Conservation (phyloP, 148 eudicot species). For the Gaultheria prostrata region DNA sequence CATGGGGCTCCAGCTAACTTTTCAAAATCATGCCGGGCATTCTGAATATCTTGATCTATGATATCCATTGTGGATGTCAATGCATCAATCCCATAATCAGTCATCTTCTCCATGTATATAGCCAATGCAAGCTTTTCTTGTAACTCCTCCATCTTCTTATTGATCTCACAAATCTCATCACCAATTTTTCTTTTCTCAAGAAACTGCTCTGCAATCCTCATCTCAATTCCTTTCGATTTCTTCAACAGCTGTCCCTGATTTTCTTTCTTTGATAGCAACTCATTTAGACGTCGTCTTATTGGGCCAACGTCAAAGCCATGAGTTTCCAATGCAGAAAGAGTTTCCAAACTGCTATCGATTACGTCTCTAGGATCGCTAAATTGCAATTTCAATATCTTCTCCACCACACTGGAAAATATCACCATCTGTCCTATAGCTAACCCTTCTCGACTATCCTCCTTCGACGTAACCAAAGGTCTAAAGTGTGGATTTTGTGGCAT, state of each 20-base stretch:
- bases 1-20: slow-evolving; percentile 7
- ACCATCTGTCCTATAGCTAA: slow-evolving; percentile 16
- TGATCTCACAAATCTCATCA: slow-evolving; percentile 12
- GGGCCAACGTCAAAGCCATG: slow-evolving; percentile 2
- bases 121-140: slow-evolving; percentile 1
- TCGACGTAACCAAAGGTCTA: not conserved
- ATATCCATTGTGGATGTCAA: not conserved
- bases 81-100: not conserved
- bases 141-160: not conserved
- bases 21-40: slow-evolving; percentile 3
- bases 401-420: slow-evolving; percentile 10
- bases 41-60: not conserved
- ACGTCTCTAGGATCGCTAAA: slow-evolving; percentile 2
- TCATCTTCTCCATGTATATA: not conserved
- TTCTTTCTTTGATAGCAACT: slow-evolving; percentile 18
- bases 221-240: slow-evolving; percentile 10
- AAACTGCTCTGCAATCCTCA: not conserved
- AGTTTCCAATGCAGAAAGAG: slow-evolving; percentile 15
- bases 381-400: slow-evolving; percentile 13
- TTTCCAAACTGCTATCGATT: slow-evolving; percentile 7
- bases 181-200: slow-evolving; percentile 6
- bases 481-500: slow-evolving; percentile 16
- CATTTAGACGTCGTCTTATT: slow-evolving; percentile 1
- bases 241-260: not conserved
- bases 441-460: slow-evolving; percentile 13